Percentiles rank a stretch among this genome's conserved stretches.
phyloP scores from a whole-genome alignment of 1,139 yeast species.

The Yamadazyma dushanensis region DNA sequence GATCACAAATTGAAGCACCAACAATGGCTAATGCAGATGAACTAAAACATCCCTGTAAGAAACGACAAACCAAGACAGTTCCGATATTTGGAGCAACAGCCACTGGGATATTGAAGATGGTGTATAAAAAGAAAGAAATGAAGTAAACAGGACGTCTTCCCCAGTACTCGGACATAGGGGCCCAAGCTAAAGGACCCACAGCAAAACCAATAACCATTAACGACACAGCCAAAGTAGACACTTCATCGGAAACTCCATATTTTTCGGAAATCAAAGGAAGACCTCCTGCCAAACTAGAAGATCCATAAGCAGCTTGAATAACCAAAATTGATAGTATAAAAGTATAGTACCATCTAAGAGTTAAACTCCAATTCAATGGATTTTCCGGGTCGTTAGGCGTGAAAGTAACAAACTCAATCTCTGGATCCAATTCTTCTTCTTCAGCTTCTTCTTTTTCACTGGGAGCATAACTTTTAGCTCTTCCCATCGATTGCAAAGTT shows the following conservation, averaged over 20 bases:
- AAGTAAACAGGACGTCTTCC: constrained; percentile 87
- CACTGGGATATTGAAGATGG: constrained; percentile 83
- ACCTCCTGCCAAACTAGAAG: constrained; percentile 88
- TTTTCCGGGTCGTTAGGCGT: constrained; percentile 75
- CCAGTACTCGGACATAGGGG: constrained; percentile 81
- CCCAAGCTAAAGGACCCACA: constrained; percentile 87
- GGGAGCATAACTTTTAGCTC: constrained; percentile 37
- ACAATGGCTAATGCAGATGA: constrained; percentile 83
- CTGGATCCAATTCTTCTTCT: constrained; percentile 50
- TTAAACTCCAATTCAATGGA: constrained; percentile 77
- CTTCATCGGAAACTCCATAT: constrained; percentile 72
- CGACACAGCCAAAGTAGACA: constrained; percentile 76
- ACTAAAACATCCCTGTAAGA: constrained; percentile 83
- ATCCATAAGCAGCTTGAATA: constrained; percentile 86
- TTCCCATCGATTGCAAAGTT: constrained; percentile 67
- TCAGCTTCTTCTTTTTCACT: constrained; percentile 13
- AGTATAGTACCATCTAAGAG: constrained; percentile 67
- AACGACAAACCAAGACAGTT: constrained; percentile 75
- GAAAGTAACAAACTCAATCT: constrained; percentile 80
- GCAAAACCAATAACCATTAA: constrained; percentile 88
- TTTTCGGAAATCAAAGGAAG: constrained; percentile 61
- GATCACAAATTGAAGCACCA: constrained; percentile 89
- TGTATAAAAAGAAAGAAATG: constrained; percentile 70
- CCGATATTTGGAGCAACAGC: constrained; percentile 86
- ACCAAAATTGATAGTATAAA: constrained; percentile 65